Percentiles rank a stretch among this genome's conserved stretches.
These are phyloP conservation scores for Aspergillus brasiliensis DNA, from an alignment of 2,329 filamentous ascomycete genomes.

Conservation along the genomic window DNA sequence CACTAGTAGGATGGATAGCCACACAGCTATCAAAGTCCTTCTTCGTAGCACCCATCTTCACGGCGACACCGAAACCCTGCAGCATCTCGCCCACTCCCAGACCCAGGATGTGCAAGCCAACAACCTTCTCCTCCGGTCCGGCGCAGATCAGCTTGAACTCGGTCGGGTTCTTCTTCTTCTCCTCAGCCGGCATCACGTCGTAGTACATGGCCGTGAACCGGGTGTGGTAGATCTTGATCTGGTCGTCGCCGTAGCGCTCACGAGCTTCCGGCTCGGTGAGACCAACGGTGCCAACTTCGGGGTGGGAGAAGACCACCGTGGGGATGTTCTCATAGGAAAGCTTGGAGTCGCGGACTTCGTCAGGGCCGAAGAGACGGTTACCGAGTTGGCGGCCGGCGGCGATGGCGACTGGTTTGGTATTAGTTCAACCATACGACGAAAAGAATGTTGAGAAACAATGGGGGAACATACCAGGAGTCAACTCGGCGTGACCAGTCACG, in stretches of 20 bases:
- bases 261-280: slow-evolving; percentile 54
- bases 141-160: slow-evolving; percentile 55
- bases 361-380: slow-evolving; percentile 53
- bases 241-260: slow-evolving; percentile 50
- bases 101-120: slow-evolving; percentile 54
- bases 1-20: slow-evolving; percentile 75
- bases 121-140: slow-evolving; percentile 53
- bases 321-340: slow-evolving; percentile 55
- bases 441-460: too few species aligned
- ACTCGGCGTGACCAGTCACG: slow-evolving; percentile 53
- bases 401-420: slow-evolving; percentile 47
- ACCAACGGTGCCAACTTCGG: slow-evolving; percentile 52
- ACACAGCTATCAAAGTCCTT: slow-evolving; percentile 74
- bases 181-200: slow-evolving; percentile 49
- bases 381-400: slow-evolving; percentile 54
- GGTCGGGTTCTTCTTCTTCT: slow-evolving; percentile 53
- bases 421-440: neutral
- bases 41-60: slow-evolving; percentile 82
- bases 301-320: slow-evolving; percentile 56
- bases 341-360: slow-evolving; percentile 46
- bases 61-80: slow-evolving; percentile 73
- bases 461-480: slow-evolving; percentile 49
- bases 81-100: slow-evolving; percentile 64
- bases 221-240: slow-evolving; percentile 54
- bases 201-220: slow-evolving; percentile 55